Conservation (phyloP, 208 protist genomes). For the Trypanosoma cruzi region DNA sequence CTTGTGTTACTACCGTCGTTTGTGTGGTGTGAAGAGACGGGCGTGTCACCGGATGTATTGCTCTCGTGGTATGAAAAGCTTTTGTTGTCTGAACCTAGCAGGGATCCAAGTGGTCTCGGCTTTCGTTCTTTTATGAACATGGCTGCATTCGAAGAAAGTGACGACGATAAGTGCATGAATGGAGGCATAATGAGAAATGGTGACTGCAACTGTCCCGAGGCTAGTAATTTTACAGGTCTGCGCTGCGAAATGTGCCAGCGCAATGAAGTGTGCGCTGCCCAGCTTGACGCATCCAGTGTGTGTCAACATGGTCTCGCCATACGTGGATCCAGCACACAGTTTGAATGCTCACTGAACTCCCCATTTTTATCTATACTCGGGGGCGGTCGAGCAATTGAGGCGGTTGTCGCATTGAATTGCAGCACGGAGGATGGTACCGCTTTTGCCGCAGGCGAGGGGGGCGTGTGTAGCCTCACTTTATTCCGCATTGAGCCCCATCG, state of each 20-base stretch:
- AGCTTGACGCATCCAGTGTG: constrained; percentile 23
- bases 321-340: constrained; percentile 73
- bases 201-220: constrained; percentile 59
- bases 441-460: constrained; percentile 38
- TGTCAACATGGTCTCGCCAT: constrained; percentile 55
- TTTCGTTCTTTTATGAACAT: not conserved
- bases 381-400: constrained; percentile 62
- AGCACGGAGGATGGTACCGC: constrained; percentile 41
- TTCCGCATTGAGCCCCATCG: constrained; percentile 73
- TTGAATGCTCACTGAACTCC: constrained; percentile 66
- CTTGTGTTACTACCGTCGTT: not conserved
- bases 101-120: not conserved
- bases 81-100: not conserved
- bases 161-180: constrained; percentile 44
- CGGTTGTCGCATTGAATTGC: constrained; percentile 69
- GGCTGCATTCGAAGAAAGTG: not conserved
- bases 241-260: constrained; percentile 73
- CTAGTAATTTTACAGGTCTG: constrained; percentile 46
- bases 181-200: constrained; percentile 31
- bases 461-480: constrained; percentile 59
- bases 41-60: not conserved
- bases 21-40: not conserved
- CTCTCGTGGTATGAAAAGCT: not conserved
- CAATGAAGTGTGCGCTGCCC: constrained; percentile 42
- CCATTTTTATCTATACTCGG: constrained; percentile 60